Percentiles rank a stretch among this genome's conserved stretches.
Conservation (phyloP, 371 early-diverging fungal genomes). For the Hamiltosporidium tvaerminnensis region DNA sequence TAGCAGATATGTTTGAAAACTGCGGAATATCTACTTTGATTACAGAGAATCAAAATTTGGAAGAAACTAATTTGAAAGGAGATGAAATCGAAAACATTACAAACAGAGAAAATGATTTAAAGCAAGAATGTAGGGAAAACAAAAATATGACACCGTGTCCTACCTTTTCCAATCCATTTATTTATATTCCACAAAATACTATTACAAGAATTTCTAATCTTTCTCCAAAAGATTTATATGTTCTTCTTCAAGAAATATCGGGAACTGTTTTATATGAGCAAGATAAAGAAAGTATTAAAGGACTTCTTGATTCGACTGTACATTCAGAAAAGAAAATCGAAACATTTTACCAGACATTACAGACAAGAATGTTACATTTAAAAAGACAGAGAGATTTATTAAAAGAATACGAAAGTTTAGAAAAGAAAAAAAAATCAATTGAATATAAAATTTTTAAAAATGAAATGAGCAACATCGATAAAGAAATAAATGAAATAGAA, state of each 20-base stretch:
- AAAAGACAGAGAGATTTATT: constrained; percentile 20
- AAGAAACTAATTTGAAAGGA: too few relatives aligned
- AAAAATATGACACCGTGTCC: too few relatives aligned
- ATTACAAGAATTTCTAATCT: constrained; percentile 29
- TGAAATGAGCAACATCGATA: constrained; percentile 35
- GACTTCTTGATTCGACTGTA: constrained; percentile 31
- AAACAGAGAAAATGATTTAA: too few relatives aligned
- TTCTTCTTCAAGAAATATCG: constrained; percentile 37
- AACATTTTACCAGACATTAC: constrained; percentile 21
- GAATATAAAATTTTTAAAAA: constrained; percentile 34
- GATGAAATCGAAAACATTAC: too few relatives aligned
- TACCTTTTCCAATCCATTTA: too few relatives aligned
- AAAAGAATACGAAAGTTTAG: constrained; percentile 14
- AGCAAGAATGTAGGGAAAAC: too few relatives aligned
- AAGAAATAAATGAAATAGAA: constrained; percentile 25
- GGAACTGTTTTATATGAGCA: constrained; percentile 47
- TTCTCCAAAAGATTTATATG: constrained; percentile 13
- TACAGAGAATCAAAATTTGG: constrained; percentile 4
- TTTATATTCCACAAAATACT: constrained; percentile 34
- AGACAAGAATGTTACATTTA: constrained; percentile 20
- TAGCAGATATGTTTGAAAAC: constrained; percentile 35
- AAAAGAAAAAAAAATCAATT: constrained; percentile 30
- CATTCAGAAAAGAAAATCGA: constrained; percentile 32
- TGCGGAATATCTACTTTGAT: constrained; percentile 33
- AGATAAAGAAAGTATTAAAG: constrained; percentile 20